Evolutionary conservation across 805 yeast genomes (phyloP), one percentile per base, ranked within the genome.

Genomic region (Myxozyma kluyveri): DNA sequence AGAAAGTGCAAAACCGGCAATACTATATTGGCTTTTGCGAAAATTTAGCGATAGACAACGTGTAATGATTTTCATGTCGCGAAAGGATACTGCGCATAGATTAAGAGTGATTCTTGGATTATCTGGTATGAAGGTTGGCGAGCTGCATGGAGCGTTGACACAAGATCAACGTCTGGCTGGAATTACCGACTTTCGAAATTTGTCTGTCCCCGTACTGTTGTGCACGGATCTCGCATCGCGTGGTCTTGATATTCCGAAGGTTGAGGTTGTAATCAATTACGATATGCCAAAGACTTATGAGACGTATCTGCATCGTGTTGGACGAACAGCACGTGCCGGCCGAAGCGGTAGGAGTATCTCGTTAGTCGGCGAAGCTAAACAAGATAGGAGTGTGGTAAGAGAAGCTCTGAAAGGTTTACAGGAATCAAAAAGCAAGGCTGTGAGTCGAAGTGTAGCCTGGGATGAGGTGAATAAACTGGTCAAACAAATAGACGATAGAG

Each of bases 281-380:
- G 99, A 93, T 66, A 88, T 93, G 95, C 99, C 99, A 45, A 87
- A 88, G 68, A 76, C 86, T 27, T 84, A 86, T 64, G 99, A 93
- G 60, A 79, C 91, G 35, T 93, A 93, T 69, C 75, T 93, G 64
- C 99, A 93, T 72, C 86, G 99, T 76, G 96, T 93, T 54, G 99
- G 99, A 72, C 87, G 99, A 78, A 93, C 98, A 49, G 99, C 99
- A 7, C 88, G 99, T 80, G 99, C 97, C 46, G 98, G 98, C 19
- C 81, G 98, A 71, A 88, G 86, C 48, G 99, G 99, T 78, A 80
- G 80, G 50, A 86, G 97, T 41, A 84, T 93, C 37, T 84, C 97
- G 1, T 82, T 93, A 70, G 99, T 93, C 12, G 97, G 98, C 17
- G 99, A 93, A 67, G 75, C 86, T 0, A 75, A 88, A n/a, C 79